These are phyloP conservation scores for Pseudocercospora macadamiae DNA, from an alignment of 2,329 filamentous ascomycete genomes.

Conservation along the genomic window DNA sequence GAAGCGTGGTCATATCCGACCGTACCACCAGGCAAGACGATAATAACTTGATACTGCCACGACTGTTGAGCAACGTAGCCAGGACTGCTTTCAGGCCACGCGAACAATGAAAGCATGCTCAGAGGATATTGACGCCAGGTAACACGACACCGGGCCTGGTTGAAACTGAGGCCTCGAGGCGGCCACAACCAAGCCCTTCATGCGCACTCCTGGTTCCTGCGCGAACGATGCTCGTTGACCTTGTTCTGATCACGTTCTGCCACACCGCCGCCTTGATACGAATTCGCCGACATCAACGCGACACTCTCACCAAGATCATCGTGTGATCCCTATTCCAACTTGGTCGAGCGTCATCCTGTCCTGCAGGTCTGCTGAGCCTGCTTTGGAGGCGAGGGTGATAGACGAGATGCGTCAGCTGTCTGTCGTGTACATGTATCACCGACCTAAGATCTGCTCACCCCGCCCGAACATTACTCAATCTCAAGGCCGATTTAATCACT, in stretches of 20 bases:
- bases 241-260: not conserved
- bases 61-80: not conserved
- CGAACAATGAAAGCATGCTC: not conserved
- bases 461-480: no score
- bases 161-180: not conserved
- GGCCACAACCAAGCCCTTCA: not conserved
- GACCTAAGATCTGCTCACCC: no score
- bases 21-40: not conserved
- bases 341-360: no score
- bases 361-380: no score
- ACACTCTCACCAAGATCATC: not conserved
- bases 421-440: no score
- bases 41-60: not conserved
- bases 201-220: not conserved
- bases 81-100: not conserved
- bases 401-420: no score
- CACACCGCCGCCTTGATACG: not conserved
- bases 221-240: not conserved
- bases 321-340: no score
- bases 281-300: not conserved
- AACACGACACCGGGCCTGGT: not conserved
- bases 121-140: not conserved
- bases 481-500: no score
- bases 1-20: not conserved
- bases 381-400: no score